These are phyloP conservation scores for Globisporangium middletonii DNA, from an alignment of 352 stramenopile species.

Conservation along the genomic window DNA sequence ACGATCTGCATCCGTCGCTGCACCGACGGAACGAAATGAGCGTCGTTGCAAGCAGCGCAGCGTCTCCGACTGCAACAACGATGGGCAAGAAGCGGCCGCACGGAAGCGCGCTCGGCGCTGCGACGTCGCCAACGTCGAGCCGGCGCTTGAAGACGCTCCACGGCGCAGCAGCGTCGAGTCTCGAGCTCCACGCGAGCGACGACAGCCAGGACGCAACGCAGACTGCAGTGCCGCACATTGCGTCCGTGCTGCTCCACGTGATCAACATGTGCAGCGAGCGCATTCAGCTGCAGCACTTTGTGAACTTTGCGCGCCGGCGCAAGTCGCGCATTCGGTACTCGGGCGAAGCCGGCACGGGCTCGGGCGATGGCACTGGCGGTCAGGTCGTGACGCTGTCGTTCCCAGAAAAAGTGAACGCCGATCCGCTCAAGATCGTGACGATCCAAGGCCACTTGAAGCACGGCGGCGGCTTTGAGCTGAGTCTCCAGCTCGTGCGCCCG, in stretches of 20 bases:
- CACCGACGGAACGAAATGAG: constrained; percentile 41
- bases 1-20: constrained; percentile 57
- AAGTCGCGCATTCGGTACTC: constrained; percentile 82
- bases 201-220: not conserved
- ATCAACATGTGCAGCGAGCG: constrained; percentile 82
- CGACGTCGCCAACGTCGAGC: constrained; percentile 7
- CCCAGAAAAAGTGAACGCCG: constrained; percentile 78
- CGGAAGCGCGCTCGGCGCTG: not conserved
- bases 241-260: constrained; percentile 70
- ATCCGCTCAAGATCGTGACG: constrained; percentile 67
- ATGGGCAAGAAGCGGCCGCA: constrained; percentile 36
- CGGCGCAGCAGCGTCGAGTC: constrained; percentile 6
- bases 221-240: constrained; percentile 55
- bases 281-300: constrained; percentile 84
- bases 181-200: constrained; percentile 10
- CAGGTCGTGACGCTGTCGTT: constrained; percentile 86
- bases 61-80: constrained; percentile 7
- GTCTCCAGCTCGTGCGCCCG: constrained; percentile 49
- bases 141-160: constrained; percentile 28
- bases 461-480: constrained; percentile 70
- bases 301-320: constrained; percentile 81
- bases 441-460: constrained; percentile 82
- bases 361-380: constrained; percentile 52
- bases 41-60: constrained; percentile 11
- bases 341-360: constrained; percentile 57